A percentile compares a stretch with the other conserved stretches of the same genome.
Evolutionary conservation across 2,329 filamentous ascomycete species (phyloP).

Genomic region (Ceratocystis variospora): DNA sequence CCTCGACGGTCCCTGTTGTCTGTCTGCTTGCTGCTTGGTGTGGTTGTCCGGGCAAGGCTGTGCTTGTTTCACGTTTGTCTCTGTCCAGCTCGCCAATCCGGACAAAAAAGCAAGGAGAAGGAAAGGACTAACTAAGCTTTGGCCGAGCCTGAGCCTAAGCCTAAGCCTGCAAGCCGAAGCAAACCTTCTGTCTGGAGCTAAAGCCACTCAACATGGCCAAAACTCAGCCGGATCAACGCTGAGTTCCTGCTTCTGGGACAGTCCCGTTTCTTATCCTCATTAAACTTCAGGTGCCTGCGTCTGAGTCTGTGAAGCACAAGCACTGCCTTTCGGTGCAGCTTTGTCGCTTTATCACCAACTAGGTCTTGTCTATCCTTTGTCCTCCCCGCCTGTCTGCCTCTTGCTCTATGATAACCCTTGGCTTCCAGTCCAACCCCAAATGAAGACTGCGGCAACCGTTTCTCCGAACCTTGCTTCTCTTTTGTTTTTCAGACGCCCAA

Average conservation of each 20-base stretch:
- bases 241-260: no score
- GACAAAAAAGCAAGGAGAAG: background rate
- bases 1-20: background rate
- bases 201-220: no score
- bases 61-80: constrained; percentile 15
- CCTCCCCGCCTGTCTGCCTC: no score
- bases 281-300: background rate
- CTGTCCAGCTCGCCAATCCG: background rate
- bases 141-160: no score
- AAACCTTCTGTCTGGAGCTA: background rate
- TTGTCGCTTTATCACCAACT: no score
- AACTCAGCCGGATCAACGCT: no score
- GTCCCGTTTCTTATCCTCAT: background rate
- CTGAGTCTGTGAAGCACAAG: background rate
- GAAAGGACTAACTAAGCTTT: no score
- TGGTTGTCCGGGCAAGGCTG: constrained; percentile 2
- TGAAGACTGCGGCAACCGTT: background rate
- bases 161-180: background rate
- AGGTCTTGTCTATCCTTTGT: no score
- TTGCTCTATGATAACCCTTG: background rate
- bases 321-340: no score
- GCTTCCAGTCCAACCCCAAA: background rate
- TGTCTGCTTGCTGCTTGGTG: background rate
- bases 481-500: background rate
- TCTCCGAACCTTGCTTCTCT: background rate